These are phyloP conservation scores for Cercophora samala DNA, from an alignment of 495 filamentous ascomycete species.

Conservation along the genomic window DNA sequence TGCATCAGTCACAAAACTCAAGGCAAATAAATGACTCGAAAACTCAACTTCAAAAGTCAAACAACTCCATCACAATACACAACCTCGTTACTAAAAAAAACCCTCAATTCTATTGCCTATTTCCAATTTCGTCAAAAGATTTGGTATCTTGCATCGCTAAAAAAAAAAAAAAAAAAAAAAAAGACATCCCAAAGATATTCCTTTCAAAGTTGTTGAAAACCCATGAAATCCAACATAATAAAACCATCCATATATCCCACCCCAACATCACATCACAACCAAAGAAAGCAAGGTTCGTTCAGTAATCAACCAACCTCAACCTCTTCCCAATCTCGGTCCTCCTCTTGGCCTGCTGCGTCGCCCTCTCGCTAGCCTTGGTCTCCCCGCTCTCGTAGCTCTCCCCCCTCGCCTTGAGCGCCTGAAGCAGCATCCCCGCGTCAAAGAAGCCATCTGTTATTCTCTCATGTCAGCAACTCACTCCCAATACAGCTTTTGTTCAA, in stretches of 20 bases:
- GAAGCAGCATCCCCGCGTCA: slow-evolving; percentile 87
- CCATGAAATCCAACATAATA: not conserved
- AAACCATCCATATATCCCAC: not conserved
- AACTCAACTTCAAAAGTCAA: too few species aligned
- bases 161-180: not conserved
- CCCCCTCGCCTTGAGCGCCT: slow-evolving; percentile 68
- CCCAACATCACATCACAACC: not conserved
- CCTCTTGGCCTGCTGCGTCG: slow-evolving; percentile 49
- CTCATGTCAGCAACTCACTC: not conserved
- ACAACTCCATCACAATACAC: too few species aligned
- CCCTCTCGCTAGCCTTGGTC: slow-evolving; percentile 45
- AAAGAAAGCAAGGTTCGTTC: not conserved
- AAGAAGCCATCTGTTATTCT: slow-evolving; percentile 78
- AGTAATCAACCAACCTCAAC: slow-evolving; percentile 73
- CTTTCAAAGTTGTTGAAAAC: not conserved
- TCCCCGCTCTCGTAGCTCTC: slow-evolving; percentile 42
- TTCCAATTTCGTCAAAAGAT: not conserved
- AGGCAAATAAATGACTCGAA: too few species aligned
- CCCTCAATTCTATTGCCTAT: not conserved
- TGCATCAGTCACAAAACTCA: too few species aligned
- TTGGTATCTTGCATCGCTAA: slow-evolving; percentile 5
- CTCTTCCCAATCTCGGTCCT: slow-evolving; percentile 72
- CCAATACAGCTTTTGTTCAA: not conserved
- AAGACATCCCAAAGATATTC: too few species aligned
- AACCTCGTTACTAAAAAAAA: too few species aligned